These are phyloP conservation scores for Geosmithia morbida DNA, from an alignment of 2,329 filamentous ascomycete species.

Conservation along the genomic window DNA sequence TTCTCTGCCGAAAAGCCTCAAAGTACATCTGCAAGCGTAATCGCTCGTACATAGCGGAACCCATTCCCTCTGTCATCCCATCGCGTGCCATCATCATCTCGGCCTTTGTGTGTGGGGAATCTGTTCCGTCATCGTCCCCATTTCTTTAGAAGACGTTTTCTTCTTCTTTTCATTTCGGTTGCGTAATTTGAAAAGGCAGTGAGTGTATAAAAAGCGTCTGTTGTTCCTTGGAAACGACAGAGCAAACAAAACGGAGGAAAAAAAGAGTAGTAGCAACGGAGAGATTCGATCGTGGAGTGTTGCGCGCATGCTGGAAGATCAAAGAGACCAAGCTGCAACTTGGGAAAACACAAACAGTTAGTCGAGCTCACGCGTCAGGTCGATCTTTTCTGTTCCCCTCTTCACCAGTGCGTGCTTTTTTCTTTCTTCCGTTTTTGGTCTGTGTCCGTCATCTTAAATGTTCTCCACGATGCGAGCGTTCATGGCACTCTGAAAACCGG, in stretches of 20 bases:
- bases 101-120: no score
- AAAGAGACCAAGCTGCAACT: conserved; percentile 20
- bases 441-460: conserved; percentile 39
- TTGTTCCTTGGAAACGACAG: background rate
- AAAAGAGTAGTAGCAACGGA: background rate
- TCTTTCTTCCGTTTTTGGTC: background rate
- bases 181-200: background rate
- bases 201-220: no score
- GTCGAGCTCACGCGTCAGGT: conserved; percentile 7
- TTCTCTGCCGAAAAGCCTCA: background rate
- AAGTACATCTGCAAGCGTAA: background rate
- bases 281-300: background rate
- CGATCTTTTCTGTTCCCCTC: no score
- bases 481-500: conserved; percentile 64
- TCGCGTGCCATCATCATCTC: background rate
- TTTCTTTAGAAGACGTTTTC: no score
- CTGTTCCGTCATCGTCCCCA: no score
- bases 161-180: background rate
- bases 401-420: no score
- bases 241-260: background rate
- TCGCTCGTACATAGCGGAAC: background rate
- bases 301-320: conserved; percentile 8
- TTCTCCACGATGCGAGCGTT: conserved; percentile 75
- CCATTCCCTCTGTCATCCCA: conserved; percentile 2
- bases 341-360: conserved; percentile 13